A percentile compares a stretch with the other conserved stretches of the same genome.
These are phyloP conservation scores for Alternaria triticina DNA, from an alignment of 2,329 filamentous ascomycete genomes.

Conservation along the genomic window DNA sequence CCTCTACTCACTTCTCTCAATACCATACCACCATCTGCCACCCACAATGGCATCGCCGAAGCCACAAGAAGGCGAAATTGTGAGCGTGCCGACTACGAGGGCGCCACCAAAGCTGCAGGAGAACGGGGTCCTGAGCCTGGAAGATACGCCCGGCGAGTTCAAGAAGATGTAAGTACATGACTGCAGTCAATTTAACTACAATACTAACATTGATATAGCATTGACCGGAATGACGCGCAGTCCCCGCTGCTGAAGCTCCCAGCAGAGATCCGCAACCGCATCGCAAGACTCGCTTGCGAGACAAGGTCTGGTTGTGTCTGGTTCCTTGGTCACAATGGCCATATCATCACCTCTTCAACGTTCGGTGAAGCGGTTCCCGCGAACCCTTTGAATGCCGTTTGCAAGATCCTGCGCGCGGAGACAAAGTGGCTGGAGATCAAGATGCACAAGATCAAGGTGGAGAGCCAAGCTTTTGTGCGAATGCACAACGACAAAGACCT, in stretches of 20 bases:
- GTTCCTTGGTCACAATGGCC: not conserved
- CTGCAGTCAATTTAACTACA: not conserved
- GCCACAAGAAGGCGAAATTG: not conserved
- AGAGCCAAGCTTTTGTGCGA: accelerated
- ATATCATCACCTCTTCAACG: not conserved
- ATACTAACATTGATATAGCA: not conserved
- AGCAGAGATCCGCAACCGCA: not conserved
- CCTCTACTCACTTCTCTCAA: not conserved
- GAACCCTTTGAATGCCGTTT: not conserved
- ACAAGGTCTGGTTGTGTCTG: not conserved
- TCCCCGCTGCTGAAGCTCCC: not conserved
- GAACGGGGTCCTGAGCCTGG: not conserved
- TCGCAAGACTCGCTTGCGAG: not conserved
- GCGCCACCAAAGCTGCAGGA: not conserved
- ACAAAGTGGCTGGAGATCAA: not conserved
- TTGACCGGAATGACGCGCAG: not conserved
- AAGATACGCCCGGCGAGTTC: not conserved
- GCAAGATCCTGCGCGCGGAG: not conserved
- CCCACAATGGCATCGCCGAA: not conserved
- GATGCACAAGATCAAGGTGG: not conserved
- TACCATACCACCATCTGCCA: not conserved
- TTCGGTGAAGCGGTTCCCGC: not conserved
- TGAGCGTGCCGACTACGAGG: not conserved
- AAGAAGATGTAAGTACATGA: not conserved
- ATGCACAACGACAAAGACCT: not conserved